phyloP scores from a whole-genome alignment of 345 rosid species.

The Eucalyptus melliodora region DNA sequence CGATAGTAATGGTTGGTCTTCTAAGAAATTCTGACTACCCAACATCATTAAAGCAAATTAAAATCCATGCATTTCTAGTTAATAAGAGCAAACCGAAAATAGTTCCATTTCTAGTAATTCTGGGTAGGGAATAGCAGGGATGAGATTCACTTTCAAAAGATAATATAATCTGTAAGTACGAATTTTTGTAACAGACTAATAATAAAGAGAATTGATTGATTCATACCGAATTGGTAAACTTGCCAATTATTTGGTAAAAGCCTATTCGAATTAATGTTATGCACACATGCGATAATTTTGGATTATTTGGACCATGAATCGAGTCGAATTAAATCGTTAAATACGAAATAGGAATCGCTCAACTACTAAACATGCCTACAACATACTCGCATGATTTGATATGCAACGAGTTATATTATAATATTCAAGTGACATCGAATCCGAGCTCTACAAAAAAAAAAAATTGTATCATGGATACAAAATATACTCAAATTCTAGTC shows the following conservation, averaged over 20 bases:
- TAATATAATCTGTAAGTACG: neutral
- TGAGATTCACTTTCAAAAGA: neutral
- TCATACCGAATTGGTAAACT: neutral
- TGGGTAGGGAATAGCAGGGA: neutral
- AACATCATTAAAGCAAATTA: neutral
- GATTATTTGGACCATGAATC: neutral
- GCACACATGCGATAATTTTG: neutral
- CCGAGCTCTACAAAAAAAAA: neutral
- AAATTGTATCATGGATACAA: neutral
- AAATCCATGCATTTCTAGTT: neutral
- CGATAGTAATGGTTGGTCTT: neutral
- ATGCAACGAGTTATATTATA: neutral
- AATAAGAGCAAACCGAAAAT: neutral
- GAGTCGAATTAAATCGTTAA: neutral
- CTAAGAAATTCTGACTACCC: neutral
- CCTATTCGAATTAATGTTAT: neutral
- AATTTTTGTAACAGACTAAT: neutral
- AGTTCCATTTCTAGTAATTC: neutral
- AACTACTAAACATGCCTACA: neutral
- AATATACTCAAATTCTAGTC: neutral
- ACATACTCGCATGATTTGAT: neutral
- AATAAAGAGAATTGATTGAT: neutral
- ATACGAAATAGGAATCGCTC: neutral
- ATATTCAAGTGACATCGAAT: neutral
- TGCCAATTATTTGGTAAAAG: neutral